A percentile compares a stretch with the other conserved stretches of the same genome.
phyloP scores from a whole-genome alignment of 805 yeast species.

The Schwanniomyces sp. region DNA sequence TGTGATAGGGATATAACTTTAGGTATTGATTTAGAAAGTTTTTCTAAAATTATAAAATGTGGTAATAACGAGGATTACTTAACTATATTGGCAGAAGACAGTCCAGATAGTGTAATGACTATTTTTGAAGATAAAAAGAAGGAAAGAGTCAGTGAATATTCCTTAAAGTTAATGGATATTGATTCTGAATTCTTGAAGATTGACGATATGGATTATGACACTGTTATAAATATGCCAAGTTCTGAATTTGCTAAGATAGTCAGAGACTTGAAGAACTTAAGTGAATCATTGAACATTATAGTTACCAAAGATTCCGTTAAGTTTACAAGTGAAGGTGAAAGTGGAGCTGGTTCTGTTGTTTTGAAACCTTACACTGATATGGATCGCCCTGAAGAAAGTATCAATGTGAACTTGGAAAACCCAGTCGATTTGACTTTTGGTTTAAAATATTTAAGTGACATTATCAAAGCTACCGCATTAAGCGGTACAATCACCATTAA shows the following conservation, averaged over 20 bases:
- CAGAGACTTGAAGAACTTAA: constrained; percentile 80
- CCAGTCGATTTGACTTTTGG: constrained; percentile 91
- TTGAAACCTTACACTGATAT: constrained; percentile 81
- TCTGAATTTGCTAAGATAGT: constrained; percentile 85
- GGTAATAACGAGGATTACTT: constrained; percentile 88
- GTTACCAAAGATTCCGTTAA: constrained; percentile 92
- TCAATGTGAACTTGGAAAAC: constrained; percentile 74
- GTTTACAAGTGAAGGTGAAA: constrained; percentile 87
- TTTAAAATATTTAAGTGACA: constrained; percentile 84
- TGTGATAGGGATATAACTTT: constrained; percentile 92
- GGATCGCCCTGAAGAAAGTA: constrained; percentile 74
- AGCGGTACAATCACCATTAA: constrained; percentile 77
- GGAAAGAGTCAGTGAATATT: constrained; percentile 90
- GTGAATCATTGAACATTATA: constrained; percentile 82
- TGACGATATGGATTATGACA: constrained; percentile 91
- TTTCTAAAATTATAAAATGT: constrained; percentile 84
- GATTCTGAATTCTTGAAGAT: constrained; percentile 92
- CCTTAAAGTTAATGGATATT: constrained; percentile 90
- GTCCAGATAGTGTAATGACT: constrained; percentile 75
- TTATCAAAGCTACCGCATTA: constrained; percentile 85
- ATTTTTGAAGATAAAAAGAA: constrained; percentile 88
- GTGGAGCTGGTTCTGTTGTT: constrained; percentile 83
- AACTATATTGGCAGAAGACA: constrained; percentile 86
- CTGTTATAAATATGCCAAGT: constrained; percentile 84
- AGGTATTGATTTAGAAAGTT: constrained; percentile 87